Base-by-base conservation (phyloP, 345 rosid species). In the Geranium brycei region DNA sequence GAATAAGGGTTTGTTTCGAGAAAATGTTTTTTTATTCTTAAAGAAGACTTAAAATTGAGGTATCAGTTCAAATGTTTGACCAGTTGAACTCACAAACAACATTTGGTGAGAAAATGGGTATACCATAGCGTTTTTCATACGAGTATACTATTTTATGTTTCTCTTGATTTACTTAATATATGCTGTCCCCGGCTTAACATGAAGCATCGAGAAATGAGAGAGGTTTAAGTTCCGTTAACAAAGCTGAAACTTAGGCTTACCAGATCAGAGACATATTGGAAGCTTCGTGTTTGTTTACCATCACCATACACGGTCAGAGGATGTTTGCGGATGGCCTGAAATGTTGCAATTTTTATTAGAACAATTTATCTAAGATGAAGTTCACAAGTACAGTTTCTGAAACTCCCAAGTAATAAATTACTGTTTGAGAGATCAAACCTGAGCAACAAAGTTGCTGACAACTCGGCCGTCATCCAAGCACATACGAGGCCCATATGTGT, bases 391-490 rank as follows among this genome's bases (percentile, higher is more conserved):
- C 12, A 58, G 7, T 28, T 16, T 58, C 10, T 3, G 60, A 58
- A 17, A 17, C 51, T 17, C 57, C 5, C 17, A 23, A 23, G 28
- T 23, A 23, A 23, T 23, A 23, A 23, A 23, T 23, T 57, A 16
- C 17, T 31, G 47, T 38, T 38, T 38, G 4, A 38, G 47, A 38
- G 47, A 38, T 38, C 47, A 38, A 38, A 84, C 99, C 96, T 93
- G 99, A 41, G 99, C 96, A 68, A 93, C 96, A 72, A 93, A 88
- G 77, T 93, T 93, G 85, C 99, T 93, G 75, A 93, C 99, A 73
- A 93, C 99, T 60, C 97, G 99, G 14, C 99, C 99, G 76, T 93
- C 99, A 72, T 93, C 99, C 47, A 93, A 82, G 73, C 99, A 90
- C 97, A 93, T 93, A 58, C 97, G 87, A 66, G 99, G 99, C 63